Base-by-base conservation (phyloP, 768 basidiomycete genomes). In the Pleurotus pulmonarius region DNA sequence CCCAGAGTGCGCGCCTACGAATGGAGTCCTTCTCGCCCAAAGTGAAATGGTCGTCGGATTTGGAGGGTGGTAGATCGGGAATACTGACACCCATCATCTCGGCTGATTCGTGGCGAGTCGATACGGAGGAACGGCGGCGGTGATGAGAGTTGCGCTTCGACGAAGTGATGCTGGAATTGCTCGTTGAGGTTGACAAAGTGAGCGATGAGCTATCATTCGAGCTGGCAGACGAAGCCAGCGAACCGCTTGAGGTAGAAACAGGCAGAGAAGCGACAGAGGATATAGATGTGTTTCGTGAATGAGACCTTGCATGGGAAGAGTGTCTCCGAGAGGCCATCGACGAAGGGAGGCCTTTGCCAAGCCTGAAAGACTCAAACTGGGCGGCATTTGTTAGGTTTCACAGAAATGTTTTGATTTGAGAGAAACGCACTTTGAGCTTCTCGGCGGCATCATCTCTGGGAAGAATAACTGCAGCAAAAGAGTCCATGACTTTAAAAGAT, bases 21-120 rank as follows among this genome's bases (percentile, higher is more conserved):
- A 91, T 80, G 15, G 91, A 91, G 61, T 90, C 88, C 70, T 82
- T 85, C 62, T 89, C 87, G 26, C 83, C 86, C 22, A 86, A 63
- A 60, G 83, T 86, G 63, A 88, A 72, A 62, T 84, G 84, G 66
- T 88, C 85, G 29, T 91, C 86, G 1, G 83, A 76, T 24, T 75
- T 73, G 1, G 83, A 80, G 7, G 79, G 63, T 4, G 85, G 83
- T 22, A 91, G 77, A 58, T 86, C 83, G 11, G 88, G 85, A 39
- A 90, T 73, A 20, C 87, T 72, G 11, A 91, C 81, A 24, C 92
- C 91, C 90, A 96, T 94, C 65, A 96, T 75, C 64, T 95, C 94
- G 15, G 92, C 88, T 16, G 92, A 94, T 74, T 96, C 94, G 61
- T 80, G 82, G 59, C 92, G 86, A 40, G 93, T 95, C 8, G 94